Evolutionary conservation across 129 eudicot species (phyloP).

Genomic region (Kitagawia praeruptora): DNA sequence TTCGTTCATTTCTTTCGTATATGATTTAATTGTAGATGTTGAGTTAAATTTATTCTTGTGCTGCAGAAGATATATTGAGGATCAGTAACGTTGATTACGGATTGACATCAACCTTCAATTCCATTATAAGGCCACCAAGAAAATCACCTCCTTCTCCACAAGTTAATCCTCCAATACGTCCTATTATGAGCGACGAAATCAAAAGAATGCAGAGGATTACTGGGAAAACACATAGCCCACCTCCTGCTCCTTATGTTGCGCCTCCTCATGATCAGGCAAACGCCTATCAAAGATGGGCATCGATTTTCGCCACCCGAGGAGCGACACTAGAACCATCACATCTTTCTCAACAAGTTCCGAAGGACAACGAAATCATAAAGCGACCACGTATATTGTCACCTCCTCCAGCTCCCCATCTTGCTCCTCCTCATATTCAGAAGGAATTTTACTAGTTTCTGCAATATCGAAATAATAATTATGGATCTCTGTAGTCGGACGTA

Average conservation of each 20-base stretch:
- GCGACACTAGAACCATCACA: background rate
- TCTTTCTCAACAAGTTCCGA: background rate
- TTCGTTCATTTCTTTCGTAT: too few species aligned
- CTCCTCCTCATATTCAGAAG: background rate
- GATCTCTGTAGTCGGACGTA: background rate
- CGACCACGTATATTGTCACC: background rate
- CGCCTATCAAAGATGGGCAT: background rate
- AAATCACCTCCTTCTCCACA: conserved; percentile 2
- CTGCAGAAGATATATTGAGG: background rate
- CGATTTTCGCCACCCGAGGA: background rate
- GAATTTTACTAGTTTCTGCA: background rate
- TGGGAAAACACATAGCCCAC: background rate
- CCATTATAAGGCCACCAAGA: background rate
- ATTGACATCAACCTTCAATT: background rate
- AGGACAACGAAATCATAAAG: background rate
- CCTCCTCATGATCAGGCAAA: background rate
- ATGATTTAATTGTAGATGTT: background rate
- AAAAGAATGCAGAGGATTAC: background rate
- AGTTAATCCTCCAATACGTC: background rate
- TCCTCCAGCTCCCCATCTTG: background rate
- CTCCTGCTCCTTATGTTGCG: background rate
- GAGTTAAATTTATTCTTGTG: background rate
- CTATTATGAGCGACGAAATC: background rate
- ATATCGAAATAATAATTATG: background rate
- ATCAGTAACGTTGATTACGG: background rate